A percentile compares a stretch with the other conserved stretches of the same genome.
phyloP scores from a whole-genome alignment of 495 filamentous ascomycete genomes.

The Apiosordaria backusii region DNA sequence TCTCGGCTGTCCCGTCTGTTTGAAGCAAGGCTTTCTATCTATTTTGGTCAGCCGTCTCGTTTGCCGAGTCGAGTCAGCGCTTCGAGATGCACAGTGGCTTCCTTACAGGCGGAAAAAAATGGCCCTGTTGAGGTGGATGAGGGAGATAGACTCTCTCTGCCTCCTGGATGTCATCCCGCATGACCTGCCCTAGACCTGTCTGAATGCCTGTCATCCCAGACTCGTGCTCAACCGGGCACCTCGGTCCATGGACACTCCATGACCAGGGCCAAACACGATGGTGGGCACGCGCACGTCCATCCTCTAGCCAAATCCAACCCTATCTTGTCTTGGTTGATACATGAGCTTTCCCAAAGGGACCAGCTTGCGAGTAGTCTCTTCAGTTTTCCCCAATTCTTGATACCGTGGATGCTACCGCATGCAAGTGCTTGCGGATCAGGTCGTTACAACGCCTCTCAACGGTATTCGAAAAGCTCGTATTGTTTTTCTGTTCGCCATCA shows the following conservation, averaged over 20 bases:
- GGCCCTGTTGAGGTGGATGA: not conserved
- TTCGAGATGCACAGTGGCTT: not conserved
- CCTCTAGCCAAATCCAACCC: constrained; percentile 14
- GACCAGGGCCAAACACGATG: constrained; percentile 29
- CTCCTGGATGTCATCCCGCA: constrained; percentile 14
- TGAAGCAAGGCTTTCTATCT: constrained; percentile 1
- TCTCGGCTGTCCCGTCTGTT: constrained; percentile 1
- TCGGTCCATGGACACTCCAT: constrained; percentile 17
- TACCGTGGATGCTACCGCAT: constrained; percentile 1
- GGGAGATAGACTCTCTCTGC: not conserved
- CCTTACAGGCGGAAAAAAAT: not conserved
- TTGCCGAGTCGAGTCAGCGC: constrained; percentile 3
- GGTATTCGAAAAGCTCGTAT: not conserved
- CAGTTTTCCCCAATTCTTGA: not conserved
- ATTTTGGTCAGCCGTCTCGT: constrained; percentile 6
- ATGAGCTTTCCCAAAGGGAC: constrained; percentile 18
- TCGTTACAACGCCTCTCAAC: constrained; percentile 9
- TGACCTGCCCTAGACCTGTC: constrained; percentile 27
- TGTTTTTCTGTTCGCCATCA: not conserved
- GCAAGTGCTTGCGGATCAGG: constrained; percentile 17
- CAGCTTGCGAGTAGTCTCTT: constrained; percentile 15
- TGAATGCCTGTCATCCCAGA: constrained; percentile 21
- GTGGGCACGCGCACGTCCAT: constrained; percentile 58
- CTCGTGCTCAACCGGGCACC: constrained; percentile 27
- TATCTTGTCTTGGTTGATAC: constrained; percentile 10